Conservation (phyloP, 2,329 filamentous ascomycete species). For the Hirsutella thompsonii region DNA sequence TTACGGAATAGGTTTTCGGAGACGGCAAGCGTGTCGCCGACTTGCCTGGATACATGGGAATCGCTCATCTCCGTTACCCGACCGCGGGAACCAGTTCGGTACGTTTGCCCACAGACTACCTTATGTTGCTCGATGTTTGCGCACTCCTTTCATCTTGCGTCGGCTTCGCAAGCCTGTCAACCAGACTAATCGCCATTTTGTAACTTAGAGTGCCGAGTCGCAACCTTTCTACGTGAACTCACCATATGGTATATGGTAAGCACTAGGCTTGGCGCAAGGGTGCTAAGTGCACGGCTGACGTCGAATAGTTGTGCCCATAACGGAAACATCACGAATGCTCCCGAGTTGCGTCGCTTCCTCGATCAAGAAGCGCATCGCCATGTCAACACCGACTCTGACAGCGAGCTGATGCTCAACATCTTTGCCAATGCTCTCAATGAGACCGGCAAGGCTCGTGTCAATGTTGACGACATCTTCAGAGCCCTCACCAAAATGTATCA, state of each 20-base stretch:
- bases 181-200: background rate
- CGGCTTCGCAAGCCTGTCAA: background rate
- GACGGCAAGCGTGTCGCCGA: conserved; percentile 57
- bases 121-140: conserved; percentile 3
- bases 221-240: conserved; percentile 85
- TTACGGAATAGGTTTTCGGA: conserved; percentile 48
- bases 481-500: conserved; percentile 61
- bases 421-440: conserved; percentile 74
- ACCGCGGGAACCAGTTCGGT: conserved; percentile 66
- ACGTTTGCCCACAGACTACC: conserved; percentile 7
- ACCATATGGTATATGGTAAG: conserved; percentile 60
- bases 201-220: conserved; percentile 55
- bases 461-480: conserved; percentile 63
- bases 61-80: conserved; percentile 79
- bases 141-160: background rate
- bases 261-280: no score
- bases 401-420: conserved; percentile 62
- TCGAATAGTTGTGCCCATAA: conserved; percentile 53
- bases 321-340: conserved; percentile 73
- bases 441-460: conserved; percentile 70
- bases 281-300: no score
- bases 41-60: conserved; percentile 61
- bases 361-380: conserved; percentile 72
- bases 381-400: conserved; percentile 84
- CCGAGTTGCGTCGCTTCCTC: conserved; percentile 55